These are phyloP conservation scores for Fomitopsis palustris DNA, from an alignment of 1,284 basidiomycete species.

Conservation along the genomic window DNA sequence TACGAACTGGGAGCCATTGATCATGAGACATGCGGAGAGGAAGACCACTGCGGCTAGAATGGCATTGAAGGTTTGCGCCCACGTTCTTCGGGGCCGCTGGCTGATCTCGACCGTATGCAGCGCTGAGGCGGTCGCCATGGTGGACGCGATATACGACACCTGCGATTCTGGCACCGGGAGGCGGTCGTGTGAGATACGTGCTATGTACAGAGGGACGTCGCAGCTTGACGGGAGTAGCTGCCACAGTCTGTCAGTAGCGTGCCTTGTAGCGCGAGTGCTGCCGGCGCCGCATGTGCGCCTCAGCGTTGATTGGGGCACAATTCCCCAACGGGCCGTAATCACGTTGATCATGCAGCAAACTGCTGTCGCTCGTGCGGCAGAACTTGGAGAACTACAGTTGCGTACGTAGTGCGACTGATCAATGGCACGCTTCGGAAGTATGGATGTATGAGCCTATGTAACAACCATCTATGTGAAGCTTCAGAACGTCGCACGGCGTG, in stretches of 20 bases:
- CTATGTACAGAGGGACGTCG: not conserved
- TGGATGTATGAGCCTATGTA: too few relatives aligned
- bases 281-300: not conserved
- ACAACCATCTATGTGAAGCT: too few relatives aligned
- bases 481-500: too few relatives aligned
- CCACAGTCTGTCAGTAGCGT: not conserved
- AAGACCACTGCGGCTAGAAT: constrained; percentile 61
- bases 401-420: too few relatives aligned
- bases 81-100: constrained; percentile 52
- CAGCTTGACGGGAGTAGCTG: too few relatives aligned
- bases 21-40: constrained; percentile 62
- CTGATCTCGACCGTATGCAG: constrained; percentile 56
- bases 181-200: not conserved
- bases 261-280: not conserved
- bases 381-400: too few relatives aligned
- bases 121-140: constrained; percentile 10
- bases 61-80: constrained; percentile 49
- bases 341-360: not conserved
- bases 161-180: not conserved
- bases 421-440: too few relatives aligned
- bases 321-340: not conserved
- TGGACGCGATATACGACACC: not conserved
- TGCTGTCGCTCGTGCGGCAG: too few relatives aligned
- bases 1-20: constrained; percentile 68
- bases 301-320: not conserved